phyloP scores from a whole-genome alignment of 257 asterid species.

The Lycium barbarum region DNA sequence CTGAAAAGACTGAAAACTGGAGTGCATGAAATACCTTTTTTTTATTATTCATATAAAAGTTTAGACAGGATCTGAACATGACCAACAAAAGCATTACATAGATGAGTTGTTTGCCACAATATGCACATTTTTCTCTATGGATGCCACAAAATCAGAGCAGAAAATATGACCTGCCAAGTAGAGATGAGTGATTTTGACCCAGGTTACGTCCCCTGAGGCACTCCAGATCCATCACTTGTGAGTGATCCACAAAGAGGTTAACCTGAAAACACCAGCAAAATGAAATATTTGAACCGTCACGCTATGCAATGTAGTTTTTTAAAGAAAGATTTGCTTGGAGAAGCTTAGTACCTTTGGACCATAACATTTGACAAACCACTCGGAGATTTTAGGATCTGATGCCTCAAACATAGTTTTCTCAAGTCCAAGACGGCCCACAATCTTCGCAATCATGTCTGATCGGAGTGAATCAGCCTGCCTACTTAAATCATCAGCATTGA shows the following conservation, averaged over 20 bases:
- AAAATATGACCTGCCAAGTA: constrained; percentile 77
- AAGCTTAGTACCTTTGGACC: constrained; percentile 72
- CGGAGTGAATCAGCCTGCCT: constrained; percentile 69
- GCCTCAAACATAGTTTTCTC: constrained; percentile 97
- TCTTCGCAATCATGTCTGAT: constrained; percentile 84
- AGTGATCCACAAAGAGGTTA: constrained; percentile 87
- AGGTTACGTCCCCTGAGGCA: constrained; percentile 88
- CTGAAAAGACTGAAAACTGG: background rate
- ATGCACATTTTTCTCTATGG: background rate
- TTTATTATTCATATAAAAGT: background rate
- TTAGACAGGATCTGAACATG: background rate
- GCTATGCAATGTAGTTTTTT: background rate
- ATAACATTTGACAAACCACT: constrained; percentile 91
- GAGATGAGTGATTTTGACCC: constrained; percentile 75
- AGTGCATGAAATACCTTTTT: background rate
- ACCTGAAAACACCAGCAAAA: constrained; percentile 54
- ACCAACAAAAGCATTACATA: background rate
- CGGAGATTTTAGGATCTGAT: constrained; percentile 72
- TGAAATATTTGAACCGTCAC: constrained; percentile 18
- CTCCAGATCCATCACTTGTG: constrained; percentile 92
- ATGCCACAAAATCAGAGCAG: constrained; percentile 41
- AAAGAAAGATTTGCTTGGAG: constrained; percentile 21
- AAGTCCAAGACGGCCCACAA: constrained; percentile 83
- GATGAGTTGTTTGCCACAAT: background rate
- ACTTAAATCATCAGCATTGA: constrained; percentile 83